phyloP scores from a whole-genome alignment of 495 filamentous ascomycete genomes.

The Annulohypoxylon moriforme region DNA sequence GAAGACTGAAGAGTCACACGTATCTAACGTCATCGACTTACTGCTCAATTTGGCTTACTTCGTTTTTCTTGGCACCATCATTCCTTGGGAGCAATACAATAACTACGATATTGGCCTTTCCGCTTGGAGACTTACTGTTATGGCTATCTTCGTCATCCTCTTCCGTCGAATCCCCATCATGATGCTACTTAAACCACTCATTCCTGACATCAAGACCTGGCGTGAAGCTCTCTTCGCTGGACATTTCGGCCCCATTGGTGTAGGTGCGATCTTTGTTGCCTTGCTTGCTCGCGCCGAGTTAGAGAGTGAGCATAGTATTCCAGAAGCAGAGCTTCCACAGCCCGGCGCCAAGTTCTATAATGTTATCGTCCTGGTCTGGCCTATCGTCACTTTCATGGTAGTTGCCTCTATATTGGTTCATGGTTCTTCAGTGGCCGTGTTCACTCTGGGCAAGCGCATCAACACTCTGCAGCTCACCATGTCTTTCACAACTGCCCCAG shows the following conservation, averaged over 20 bases:
- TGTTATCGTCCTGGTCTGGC: slow-evolving; percentile 89
- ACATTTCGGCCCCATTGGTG: slow-evolving; percentile 98
- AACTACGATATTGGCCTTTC: slow-evolving; percentile 72
- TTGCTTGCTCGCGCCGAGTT: slow-evolving; percentile 92
- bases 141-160: slow-evolving; percentile 90
- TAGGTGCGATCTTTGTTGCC: slow-evolving; percentile 95
- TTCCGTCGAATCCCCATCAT: slow-evolving; percentile 98
- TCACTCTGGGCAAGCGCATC: slow-evolving; percentile 97
- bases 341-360: slow-evolving; percentile 67
- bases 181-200: slow-evolving; percentile 89
- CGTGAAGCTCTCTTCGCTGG: slow-evolving; percentile 97
- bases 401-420: slow-evolving; percentile 95
- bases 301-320: slow-evolving; percentile 77
- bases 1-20: slow-evolving; percentile 98
- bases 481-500: slow-evolving; percentile 90
- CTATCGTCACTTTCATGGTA: slow-evolving; percentile 93
- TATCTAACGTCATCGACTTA: slow-evolving; percentile 99
- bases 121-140: slow-evolving; percentile 89
- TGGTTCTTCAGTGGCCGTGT: slow-evolving; percentile 97
- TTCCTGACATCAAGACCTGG: slow-evolving; percentile 98
- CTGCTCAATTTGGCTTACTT: slow-evolving; percentile 98
- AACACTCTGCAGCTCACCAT: slow-evolving; percentile 95
- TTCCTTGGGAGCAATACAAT: slow-evolving; percentile 93
- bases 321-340: slow-evolving; percentile 69
- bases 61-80: slow-evolving; percentile 96